A percentile compares a stretch with the other conserved stretches of the same genome.
Evolutionary conservation across 306 rosid genomes (phyloP).

Genomic region (Cicer judaicum): DNA sequence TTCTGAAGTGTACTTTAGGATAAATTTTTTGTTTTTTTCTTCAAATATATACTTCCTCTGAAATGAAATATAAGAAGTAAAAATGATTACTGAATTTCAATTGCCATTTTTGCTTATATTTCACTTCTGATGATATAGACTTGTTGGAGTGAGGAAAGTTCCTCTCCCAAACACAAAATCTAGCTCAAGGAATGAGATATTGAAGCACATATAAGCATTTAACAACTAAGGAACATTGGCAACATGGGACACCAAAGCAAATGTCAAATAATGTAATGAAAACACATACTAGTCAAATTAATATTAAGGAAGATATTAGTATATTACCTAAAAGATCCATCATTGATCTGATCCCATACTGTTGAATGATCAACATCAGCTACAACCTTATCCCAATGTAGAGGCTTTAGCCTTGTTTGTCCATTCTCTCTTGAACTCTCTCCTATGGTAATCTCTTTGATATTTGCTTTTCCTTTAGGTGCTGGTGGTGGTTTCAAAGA

Average conservation of each 20-base stretch:
- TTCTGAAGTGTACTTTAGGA: too few species aligned
- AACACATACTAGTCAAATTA: conserved; percentile 13
- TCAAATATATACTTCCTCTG: too few species aligned
- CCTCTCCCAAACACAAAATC: neutral
- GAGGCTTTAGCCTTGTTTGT: conserved; percentile 71
- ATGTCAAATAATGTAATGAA: neutral
- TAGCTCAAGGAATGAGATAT: neutral
- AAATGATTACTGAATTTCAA: too few species aligned
- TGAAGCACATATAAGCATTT: neutral
- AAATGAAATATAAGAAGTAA: too few species aligned
- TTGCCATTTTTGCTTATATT: too few species aligned
- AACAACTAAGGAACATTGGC: neutral
- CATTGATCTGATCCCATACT: conserved; percentile 85
- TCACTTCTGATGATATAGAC: too few species aligned
- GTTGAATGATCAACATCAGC: conserved; percentile 81
- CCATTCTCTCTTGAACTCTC: conserved; percentile 51
- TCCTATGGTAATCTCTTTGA: conserved; percentile 37
- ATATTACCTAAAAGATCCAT: conserved; percentile 81
- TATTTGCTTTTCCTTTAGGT: conserved; percentile 50
- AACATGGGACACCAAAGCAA: neutral
- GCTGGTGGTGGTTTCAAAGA: conserved; percentile 53
- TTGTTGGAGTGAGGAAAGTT: too few species aligned
- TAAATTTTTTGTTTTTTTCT: too few species aligned
- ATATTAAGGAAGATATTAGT: neutral
- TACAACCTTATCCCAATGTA: conserved; percentile 90